Base-by-base conservation (phyloP, 306 rosid species). In the Inga leiocalycina region DNA sequence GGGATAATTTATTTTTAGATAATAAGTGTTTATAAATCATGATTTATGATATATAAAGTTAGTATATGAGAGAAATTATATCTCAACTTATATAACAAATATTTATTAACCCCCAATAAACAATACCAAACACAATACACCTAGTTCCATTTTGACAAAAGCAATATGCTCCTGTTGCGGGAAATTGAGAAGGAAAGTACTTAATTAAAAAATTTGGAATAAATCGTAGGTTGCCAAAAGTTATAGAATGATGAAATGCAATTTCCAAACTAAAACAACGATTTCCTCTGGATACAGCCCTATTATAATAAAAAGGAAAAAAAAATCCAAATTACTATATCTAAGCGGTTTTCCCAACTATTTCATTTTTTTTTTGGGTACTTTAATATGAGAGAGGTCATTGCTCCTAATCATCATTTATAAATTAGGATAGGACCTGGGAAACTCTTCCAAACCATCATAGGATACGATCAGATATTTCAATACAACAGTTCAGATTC, bases 161-260 rank as follows among this genome's bases (percentile, higher is more conserved):
- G 88, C 10, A 46, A 79, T 54, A 70, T 82, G 82, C 84, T 75
- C 80, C 79, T 10, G 52, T 11, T 10, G n/a, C 66, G 52, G 56
- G 46, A 75, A 77, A 30, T 43, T 44, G 35, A 44, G 35, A 27
- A 44, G 8, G 11, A 71, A 10, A 20, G 6, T 43, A 39, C 8
- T 39, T 6, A n/a, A 41, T 56, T 20, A 20, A 59, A 2, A 69
- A 19, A 10, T 39, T 19, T 37, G 15, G 1, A 69, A 69, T 19
- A 19, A 19, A 54, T 15, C 10, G 10, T 16, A n/a, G 3, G 61
- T 51, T 51, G n/a, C 57, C n/a, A 51, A 51, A 16, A 51, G 57
- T 16, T 15, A 51, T 15, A 17, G 22, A 19, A 54, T 19, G 22
- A 6, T 19, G 59, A 56, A 56, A 56, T 20, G 27, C 27, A 54